Evolutionary conservation across 108 stramenopile genomes (phyloP), one percentile per base, ranked within the genome.

Genomic region (Nannochloropsis gaditana): DNA sequence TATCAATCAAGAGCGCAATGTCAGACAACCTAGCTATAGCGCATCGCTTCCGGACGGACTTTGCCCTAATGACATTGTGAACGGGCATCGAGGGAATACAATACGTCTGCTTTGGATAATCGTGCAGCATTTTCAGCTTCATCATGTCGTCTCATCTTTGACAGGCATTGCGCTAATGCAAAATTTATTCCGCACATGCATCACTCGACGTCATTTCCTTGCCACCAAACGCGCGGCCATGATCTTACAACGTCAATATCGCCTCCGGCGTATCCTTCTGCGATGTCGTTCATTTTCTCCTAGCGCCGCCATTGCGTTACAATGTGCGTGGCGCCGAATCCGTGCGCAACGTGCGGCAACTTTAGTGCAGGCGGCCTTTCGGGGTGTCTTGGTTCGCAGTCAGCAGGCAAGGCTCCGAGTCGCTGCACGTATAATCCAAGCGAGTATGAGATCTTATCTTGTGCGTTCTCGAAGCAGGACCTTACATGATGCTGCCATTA

Each of bases 31-130:
- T 15, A 15, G 2, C 59, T 15, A n/a, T n/a, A 6, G 59, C 8
- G 59, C 59, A 15, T 73, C n/a, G n/a, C 19, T 73, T n/a, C n/a
- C n/a, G 6, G 59, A n/a, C 59, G 2, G 59, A n/a, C 59, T 73
- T 73, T 73, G 59, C 59, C 44, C 43, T 9, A 4, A 82, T 43
- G 44, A 82, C 21, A 82, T 82, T 45, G 82, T 82, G 21, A 21
- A 82, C 21, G 82, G 82, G 44, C 82, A 82, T 43, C 82, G 45
- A 21, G 45, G 21, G 0, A 45, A 43, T 15, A 82, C 82, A 9
- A 19, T 82, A 21, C 15, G 43, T 5, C 21, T 82, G 9, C 45
- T 82, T 19, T 82, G 82, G 82, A 21, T 21, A 9, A 82, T 82
- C 21, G 43, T 9, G 21, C 45, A 19, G 5, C 44, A 82, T 5